phyloP scores from a whole-genome alignment of 2,329 filamentous ascomycete genomes.

The Atkinsonella hypoxylon region DNA sequence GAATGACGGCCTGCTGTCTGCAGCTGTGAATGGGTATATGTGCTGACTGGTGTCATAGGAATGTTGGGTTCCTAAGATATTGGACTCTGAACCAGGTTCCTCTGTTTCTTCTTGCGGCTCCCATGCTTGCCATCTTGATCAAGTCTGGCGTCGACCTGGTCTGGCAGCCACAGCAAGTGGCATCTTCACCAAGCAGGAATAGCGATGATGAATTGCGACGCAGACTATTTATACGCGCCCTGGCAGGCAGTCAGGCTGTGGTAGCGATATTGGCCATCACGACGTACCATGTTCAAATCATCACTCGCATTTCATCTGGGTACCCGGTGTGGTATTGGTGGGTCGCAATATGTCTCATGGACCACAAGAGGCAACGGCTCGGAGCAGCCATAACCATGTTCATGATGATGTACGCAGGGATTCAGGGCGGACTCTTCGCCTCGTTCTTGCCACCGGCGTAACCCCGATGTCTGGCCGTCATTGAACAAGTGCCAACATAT shows the following conservation, averaged over 20 bases:
- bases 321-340: constrained; percentile 87
- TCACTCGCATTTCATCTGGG: constrained; percentile 76
- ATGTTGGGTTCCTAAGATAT: constrained; percentile 77
- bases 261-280: constrained; percentile 62
- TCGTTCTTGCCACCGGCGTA: constrained; percentile 85
- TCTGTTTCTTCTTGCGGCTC: constrained; percentile 71
- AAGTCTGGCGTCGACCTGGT: constrained; percentile 41
- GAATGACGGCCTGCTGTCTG: background rate
- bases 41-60: constrained; percentile 41
- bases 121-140: constrained; percentile 55
- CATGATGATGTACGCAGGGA: constrained; percentile 69
- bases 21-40: background rate
- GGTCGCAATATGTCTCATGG: constrained; percentile 42
- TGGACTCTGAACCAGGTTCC: constrained; percentile 83
- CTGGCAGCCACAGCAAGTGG: constrained; percentile 10
- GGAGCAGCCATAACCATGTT: constrained; percentile 41
- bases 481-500: background rate
- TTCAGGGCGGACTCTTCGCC: constrained; percentile 77
- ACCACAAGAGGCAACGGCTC: constrained; percentile 19
- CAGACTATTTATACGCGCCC: constrained; percentile 31
- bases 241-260: constrained; percentile 62
- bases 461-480: background rate
- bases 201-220: constrained; percentile 2
- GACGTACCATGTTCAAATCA: constrained; percentile 86
- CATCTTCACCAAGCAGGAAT: background rate